These are phyloP conservation scores for Dioscorea cayenensis DNA, from an alignment of 116 monocot species.

Conservation along the genomic window DNA sequence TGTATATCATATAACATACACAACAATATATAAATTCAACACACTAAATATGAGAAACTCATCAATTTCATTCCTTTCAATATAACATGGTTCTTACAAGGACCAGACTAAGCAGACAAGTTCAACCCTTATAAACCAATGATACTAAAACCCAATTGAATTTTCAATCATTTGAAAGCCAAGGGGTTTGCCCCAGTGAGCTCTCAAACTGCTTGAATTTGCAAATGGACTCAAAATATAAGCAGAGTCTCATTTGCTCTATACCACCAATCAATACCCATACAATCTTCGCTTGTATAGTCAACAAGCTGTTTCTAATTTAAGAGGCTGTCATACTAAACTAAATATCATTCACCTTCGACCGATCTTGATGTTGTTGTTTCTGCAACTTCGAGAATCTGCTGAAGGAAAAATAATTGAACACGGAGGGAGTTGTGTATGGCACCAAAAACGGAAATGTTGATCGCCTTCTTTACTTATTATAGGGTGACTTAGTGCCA, in stretches of 20 bases:
- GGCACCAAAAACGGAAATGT: not conserved
- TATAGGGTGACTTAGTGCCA: not conserved
- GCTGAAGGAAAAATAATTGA: constrained; percentile 1
- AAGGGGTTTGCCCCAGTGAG: not conserved
- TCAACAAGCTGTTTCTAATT: not conserved
- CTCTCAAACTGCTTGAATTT: not conserved
- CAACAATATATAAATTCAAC: too few species aligned
- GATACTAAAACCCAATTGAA: not conserved
- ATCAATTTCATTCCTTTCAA: too few species aligned
- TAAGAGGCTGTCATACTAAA: not conserved
- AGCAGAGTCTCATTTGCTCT: constrained; percentile 8
- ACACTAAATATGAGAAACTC: too few species aligned
- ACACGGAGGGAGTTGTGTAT: too few species aligned
- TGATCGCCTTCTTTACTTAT: not conserved
- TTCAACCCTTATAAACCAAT: not conserved
- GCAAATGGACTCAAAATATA: constrained; percentile 3
- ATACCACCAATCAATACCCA: not conserved
- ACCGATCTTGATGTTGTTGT: not conserved
- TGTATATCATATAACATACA: too few species aligned
- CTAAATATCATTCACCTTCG: not conserved
- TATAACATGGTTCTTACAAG: too few species aligned
- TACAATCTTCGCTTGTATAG: not conserved
- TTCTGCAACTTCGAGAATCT: constrained; percentile 21
- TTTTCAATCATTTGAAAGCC: not conserved
- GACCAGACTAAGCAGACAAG: not conserved